These are phyloP conservation scores for Drechslerella stenobrocha DNA, from an alignment of 2,329 filamentous ascomycete species.

Conservation along the genomic window DNA sequence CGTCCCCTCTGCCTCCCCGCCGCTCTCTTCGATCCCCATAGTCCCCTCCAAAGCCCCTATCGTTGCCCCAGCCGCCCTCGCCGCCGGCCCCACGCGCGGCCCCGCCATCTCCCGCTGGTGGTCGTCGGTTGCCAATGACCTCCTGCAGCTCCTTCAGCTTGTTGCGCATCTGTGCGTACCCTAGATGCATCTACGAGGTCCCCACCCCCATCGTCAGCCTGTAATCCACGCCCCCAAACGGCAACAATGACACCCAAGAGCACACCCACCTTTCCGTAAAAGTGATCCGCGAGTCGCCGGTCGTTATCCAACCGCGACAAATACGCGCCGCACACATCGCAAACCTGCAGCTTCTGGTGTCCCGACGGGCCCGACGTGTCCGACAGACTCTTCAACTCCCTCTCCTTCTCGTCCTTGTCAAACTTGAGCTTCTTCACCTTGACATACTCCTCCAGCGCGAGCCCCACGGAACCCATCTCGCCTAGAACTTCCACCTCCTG, in stretches of 20 bases:
- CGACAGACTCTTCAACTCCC: slow-evolving; percentile 83
- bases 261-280: slow-evolving; percentile 75
- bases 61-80: slow-evolving; percentile 26
- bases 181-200: slow-evolving; percentile 74
- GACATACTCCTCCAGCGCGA: slow-evolving; percentile 84
- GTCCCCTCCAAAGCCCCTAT: slow-evolving; percentile 50
- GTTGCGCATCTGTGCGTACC: slow-evolving; percentile 97
- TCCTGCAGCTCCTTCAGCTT: slow-evolving; percentile 84
- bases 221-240: not conserved
- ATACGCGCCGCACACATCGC: slow-evolving; percentile 97
- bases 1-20: slow-evolving; percentile 47
- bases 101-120: slow-evolving; percentile 61
- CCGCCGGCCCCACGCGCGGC: slow-evolving; percentile 53
- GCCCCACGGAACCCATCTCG: slow-evolving; percentile 76
- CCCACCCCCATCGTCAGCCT: not conserved
- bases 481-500: slow-evolving; percentile 84
- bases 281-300: slow-evolving; percentile 88
- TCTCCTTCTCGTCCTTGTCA: slow-evolving; percentile 70
- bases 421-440: slow-evolving; percentile 78
- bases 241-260: not conserved
- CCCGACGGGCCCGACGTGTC: slow-evolving; percentile 91
- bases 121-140: slow-evolving; percentile 74
- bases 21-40: slow-evolving; percentile 56
- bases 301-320: slow-evolving; percentile 92
- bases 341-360: slow-evolving; percentile 97